Evolutionary conservation across 164 flowering plant species (phyloP).

Genomic region (Akebia trifoliata): DNA sequence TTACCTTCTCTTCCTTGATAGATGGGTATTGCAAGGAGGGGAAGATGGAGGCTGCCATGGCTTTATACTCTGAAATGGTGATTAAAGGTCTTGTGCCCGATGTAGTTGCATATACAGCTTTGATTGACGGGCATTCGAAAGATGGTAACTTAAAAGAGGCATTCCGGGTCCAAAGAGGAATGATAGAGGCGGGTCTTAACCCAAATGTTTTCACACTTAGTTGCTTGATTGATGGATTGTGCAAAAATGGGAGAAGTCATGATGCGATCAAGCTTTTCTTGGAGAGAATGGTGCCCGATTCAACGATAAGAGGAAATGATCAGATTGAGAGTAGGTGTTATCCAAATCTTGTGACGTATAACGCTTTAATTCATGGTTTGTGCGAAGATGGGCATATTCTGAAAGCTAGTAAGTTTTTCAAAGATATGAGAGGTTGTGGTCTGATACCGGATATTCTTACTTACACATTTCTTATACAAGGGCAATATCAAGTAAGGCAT

Average conservation of each 20-base stretch:
- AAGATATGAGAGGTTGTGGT: slow-evolving; percentile 51
- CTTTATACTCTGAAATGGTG: slow-evolving; percentile 63
- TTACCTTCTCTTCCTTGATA: slow-evolving; percentile 60
- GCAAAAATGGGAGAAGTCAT: slow-evolving; percentile 48
- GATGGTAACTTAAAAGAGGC: slow-evolving; percentile 50
- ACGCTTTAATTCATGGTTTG: slow-evolving; percentile 51
- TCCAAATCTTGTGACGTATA: slow-evolving; percentile 42
- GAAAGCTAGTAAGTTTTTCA: slow-evolving; percentile 55
- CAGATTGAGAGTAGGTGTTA: slow-evolving; percentile 8
- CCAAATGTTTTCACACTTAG: slow-evolving; percentile 51
- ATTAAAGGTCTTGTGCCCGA: slow-evolving; percentile 65
- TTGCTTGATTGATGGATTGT: slow-evolving; percentile 63
- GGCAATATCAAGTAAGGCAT: slow-evolving; percentile 36
- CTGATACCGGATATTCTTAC: slow-evolving; percentile 39
- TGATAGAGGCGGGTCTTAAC: slow-evolving; percentile 41
- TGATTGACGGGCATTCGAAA: slow-evolving; percentile 68
- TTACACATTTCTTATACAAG: slow-evolving; percentile 34
- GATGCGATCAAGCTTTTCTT: slow-evolving; percentile 49
- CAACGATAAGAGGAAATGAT: slow-evolving; percentile 2
- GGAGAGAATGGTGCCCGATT: slow-evolving; percentile 20
- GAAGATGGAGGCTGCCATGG: slow-evolving; percentile 56
- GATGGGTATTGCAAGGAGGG: slow-evolving; percentile 57
- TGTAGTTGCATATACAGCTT: slow-evolving; percentile 56
- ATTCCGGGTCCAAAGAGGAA: slow-evolving; percentile 41
- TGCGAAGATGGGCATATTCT: slow-evolving; percentile 48